phyloP scores from a whole-genome alignment of 495 filamentous ascomycete species.

The Hypoxylon fragiforme region DNA sequence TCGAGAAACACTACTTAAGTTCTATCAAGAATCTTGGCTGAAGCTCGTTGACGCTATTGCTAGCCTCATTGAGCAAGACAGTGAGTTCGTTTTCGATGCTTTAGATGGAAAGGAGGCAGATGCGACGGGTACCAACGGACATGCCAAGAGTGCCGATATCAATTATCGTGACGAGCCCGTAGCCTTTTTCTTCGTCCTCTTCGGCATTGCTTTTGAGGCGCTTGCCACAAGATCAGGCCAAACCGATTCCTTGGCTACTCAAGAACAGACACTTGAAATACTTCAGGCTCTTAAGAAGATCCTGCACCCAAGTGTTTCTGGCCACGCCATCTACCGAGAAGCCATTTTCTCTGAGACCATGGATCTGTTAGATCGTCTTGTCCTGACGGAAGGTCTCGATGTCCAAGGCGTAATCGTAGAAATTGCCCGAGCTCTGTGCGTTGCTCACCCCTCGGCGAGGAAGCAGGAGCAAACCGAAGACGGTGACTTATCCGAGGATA shows the following conservation, averaged over 20 bases:
- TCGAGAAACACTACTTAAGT: constrained; percentile 88
- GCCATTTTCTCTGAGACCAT: constrained; percentile 96
- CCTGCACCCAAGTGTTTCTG: constrained; percentile 88
- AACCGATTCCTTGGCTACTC: constrained; percentile 68
- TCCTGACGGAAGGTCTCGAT: constrained; percentile 82
- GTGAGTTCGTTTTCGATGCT: constrained; percentile 95
- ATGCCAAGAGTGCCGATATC: constrained; percentile 67
- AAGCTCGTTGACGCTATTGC: constrained; percentile 97
- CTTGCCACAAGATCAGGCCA: constrained; percentile 74
- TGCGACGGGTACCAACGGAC: constrained; percentile 52
- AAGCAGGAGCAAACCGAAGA: constrained; percentile 66
- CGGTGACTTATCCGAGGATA: constrained; percentile 87
- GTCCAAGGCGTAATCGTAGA: constrained; percentile 94
- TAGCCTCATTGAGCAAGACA: constrained; percentile 95
- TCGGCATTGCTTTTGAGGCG: constrained; percentile 94
- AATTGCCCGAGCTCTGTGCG: constrained; percentile 84
- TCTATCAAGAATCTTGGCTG: constrained; percentile 97
- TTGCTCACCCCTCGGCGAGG: constrained; percentile 84
- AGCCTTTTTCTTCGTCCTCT: constrained; percentile 98
- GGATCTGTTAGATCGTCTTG: constrained; percentile 91
- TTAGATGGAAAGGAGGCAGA: constrained; percentile 80
- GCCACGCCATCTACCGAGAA: constrained; percentile 93
- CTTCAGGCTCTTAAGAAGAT: constrained; percentile 94
- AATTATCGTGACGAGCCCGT: constrained; percentile 98
- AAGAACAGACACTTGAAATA: constrained; percentile 85